Base-by-base conservation (phyloP, 768 basidiomycete genomes). In the Candolleomyces eurysporus region DNA sequence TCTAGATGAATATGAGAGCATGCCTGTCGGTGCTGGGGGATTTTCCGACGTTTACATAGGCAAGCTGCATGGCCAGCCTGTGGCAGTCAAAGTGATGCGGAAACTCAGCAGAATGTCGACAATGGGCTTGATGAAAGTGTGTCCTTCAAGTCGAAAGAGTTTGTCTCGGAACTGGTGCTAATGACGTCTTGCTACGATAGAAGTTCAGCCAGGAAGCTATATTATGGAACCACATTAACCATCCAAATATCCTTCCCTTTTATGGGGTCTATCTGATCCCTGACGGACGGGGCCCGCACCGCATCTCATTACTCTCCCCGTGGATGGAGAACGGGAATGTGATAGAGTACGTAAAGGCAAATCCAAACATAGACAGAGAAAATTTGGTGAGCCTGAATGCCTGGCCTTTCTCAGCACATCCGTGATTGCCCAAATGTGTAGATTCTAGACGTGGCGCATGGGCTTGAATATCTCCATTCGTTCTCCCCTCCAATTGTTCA, bases 301-400 rank as follows among this genome's bases (percentile, higher is more conserved):
- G 63, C 19, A 55, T 66, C 22, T 61, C 54, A 8, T 51, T 66
- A 2, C 62, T 66, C 40, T 66, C 65, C 2, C 65, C 65, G 6
- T 66, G 65, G 65, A 66, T 66, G 65, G 63, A 58, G 17, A 64
- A 64, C 11, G 63, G 65, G 8, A 64, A 66, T 31, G 22, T 66
- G 14, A 49, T 57, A n/a, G 48, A 61, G 21, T 66, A 62, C 45
- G 21, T 64, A 16, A 59, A 63, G 26, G 51, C 46, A 9, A 59
- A 58, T 10, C 60, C 63, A 22, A 19, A 50, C 17, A 51, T 53
- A 7, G 39, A 61, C n/a, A 56, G 61, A 16, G 31, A 53, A 17
- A 48, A 48, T 45, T 31, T 66, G 61, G 65, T 62, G 48, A 40
- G 62, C 11, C 11, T 51, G 19, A 21, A 21, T 31, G 30, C 53